phyloP scores from a whole-genome alignment of 257 asterid genomes.

The Capsicum rhomboideum region DNA sequence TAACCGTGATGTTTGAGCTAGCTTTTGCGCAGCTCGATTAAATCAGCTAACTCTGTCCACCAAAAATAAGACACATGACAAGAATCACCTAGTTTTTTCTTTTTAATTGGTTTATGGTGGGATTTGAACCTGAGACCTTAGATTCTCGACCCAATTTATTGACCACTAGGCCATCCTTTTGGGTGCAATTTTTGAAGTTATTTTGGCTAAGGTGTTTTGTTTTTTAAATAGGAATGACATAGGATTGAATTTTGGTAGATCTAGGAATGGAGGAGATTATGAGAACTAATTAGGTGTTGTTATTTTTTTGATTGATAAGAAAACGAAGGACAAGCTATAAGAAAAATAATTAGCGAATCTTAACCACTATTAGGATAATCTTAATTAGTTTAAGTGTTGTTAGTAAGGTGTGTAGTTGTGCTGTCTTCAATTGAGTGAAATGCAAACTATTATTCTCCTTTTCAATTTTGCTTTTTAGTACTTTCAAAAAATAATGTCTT shows the following conservation, averaged over 20 bases:
- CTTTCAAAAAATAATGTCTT: too few species aligned
- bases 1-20: too few species aligned
- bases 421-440: slow-evolving; percentile 1
- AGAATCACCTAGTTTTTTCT: too few species aligned
- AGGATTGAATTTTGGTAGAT: not conserved
- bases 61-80: too few species aligned
- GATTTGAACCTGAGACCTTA: too few species aligned
- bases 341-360: not conserved
- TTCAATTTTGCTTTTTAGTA: too few species aligned
- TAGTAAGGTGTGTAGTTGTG: slow-evolving; percentile 5
- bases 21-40: too few species aligned
- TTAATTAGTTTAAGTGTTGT: not conserved
- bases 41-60: too few species aligned
- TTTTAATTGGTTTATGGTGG: too few species aligned
- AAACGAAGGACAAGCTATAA: not conserved
- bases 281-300: not conserved
- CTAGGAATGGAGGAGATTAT: not conserved
- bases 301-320: slow-evolving; percentile 5
- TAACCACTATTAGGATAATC: not conserved
- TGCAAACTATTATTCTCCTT: not conserved
- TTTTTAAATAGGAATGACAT: not conserved
- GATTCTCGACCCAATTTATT: too few species aligned
- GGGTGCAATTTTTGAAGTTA: not conserved
- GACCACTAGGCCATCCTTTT: too few species aligned
- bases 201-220: not conserved